Percentiles rank a stretch among this genome's conserved stretches.
These are phyloP conservation scores for Aspergillus kassunensis DNA, from an alignment of 495 filamentous ascomycete species.

Conservation along the genomic window DNA sequence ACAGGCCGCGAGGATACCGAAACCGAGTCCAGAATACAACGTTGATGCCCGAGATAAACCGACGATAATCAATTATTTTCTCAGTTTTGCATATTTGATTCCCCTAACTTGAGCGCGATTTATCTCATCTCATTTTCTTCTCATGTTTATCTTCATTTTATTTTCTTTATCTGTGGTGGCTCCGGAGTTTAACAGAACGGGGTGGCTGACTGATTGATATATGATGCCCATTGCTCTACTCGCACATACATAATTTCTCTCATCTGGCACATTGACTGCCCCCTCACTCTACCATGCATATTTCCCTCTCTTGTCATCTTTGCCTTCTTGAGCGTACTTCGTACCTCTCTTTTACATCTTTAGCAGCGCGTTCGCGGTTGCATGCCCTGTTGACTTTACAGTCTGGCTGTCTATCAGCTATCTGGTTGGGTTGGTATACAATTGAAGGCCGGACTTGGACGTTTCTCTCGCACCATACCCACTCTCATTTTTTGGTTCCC, in stretches of 20 bases:
- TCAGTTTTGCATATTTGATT: conserved; percentile 25
- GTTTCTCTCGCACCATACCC: too few species aligned
- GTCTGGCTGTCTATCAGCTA: too few species aligned
- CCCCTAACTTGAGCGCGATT: conserved; percentile 23
- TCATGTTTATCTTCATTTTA: neutral
- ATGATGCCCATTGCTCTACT: too few species aligned
- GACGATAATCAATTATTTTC: conserved; percentile 5
- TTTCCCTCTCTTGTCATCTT: conserved; percentile 8
- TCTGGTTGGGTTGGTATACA: too few species aligned
- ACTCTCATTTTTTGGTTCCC: too few species aligned
- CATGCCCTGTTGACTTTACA: too few species aligned
- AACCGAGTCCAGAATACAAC: neutral
- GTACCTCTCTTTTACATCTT: too few species aligned
- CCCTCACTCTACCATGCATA: conserved; percentile 2
- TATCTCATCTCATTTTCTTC: conserved; percentile 2
- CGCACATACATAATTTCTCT: conserved; percentile 9
- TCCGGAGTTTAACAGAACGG: conserved; percentile 25
- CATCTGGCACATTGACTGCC: conserved; percentile 3
- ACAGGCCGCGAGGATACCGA: neutral
- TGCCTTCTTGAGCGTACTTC: neutral
- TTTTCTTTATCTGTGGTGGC: conserved; percentile 8
- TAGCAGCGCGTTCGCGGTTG: too few species aligned
- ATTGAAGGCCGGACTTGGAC: too few species aligned
- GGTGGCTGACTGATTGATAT: conserved; percentile 15
- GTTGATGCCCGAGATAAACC: neutral